These are phyloP conservation scores for Erythrophleum ivorense DNA, from an alignment of 331 rosid genomes.

Conservation along the genomic window DNA sequence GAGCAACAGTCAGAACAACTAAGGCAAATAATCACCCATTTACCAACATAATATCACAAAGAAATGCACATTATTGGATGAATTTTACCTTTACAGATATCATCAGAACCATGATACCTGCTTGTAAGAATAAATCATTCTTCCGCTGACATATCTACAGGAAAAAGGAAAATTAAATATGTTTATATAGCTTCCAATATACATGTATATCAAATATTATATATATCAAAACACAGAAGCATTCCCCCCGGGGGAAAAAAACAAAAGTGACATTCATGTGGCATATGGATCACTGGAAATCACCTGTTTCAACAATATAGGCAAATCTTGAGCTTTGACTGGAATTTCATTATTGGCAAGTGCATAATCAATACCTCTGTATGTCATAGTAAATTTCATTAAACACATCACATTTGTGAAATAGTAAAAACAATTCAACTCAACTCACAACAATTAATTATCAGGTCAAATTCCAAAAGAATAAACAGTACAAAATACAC, in stretches of 20 bases:
- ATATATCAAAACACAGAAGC: not conserved
- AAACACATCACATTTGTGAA: constrained; percentile 29
- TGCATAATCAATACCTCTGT: constrained; percentile 85
- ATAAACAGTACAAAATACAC: not conserved
- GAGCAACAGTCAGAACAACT: too few relatives aligned
- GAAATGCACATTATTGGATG: constrained; percentile 22
- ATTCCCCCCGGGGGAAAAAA: not conserved
- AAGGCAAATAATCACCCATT: too few relatives aligned
- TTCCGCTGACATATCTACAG: constrained; percentile 62
- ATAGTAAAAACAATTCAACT: not conserved
- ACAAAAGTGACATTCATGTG: constrained; percentile 5
- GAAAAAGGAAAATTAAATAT: constrained; percentile 6
- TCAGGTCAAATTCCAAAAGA: constrained; percentile 3
- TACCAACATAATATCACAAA: not conserved
- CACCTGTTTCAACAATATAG: constrained; percentile 75
- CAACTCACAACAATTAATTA: not conserved
- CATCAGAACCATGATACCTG: constrained; percentile 81
- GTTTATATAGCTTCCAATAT: not conserved
- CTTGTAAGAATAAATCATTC: constrained; percentile 40
- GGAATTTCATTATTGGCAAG: constrained; percentile 68
- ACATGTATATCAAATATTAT: not conserved
- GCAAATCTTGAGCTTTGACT: constrained; percentile 47
- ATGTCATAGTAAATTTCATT: constrained; percentile 45
- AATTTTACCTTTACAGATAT: constrained; percentile 72
- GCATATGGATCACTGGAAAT: constrained; percentile 28